phyloP scores from a whole-genome alignment of 1,139 yeast species.

The Yamadazyma trypodendri region DNA sequence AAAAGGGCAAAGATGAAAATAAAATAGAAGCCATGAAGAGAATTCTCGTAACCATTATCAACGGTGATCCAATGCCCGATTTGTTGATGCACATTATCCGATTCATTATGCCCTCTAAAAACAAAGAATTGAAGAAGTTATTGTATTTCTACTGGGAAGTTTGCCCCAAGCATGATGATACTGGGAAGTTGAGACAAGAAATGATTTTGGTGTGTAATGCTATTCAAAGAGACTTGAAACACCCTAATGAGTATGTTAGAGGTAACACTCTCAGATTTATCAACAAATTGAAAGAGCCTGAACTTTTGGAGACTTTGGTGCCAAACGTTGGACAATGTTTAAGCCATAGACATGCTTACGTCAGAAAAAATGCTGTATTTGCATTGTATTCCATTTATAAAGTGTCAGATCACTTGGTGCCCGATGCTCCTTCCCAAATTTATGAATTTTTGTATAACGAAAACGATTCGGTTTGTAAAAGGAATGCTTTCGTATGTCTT shows the following conservation, averaged over 20 bases:
- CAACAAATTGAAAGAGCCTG: slow-evolving; percentile 88
- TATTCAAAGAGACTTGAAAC: slow-evolving; percentile 94
- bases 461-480: slow-evolving; percentile 89
- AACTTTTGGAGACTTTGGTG: slow-evolving; percentile 89
- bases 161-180: slow-evolving; percentile 84
- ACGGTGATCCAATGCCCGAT: slow-evolving; percentile 94
- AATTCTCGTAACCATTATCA: slow-evolving; percentile 81
- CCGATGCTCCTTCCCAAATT: slow-evolving; percentile 90
- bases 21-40: slow-evolving; percentile 90
- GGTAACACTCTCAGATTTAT: slow-evolving; percentile 93
- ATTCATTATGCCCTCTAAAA: slow-evolving; percentile 93
- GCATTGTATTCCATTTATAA: slow-evolving; percentile 82
- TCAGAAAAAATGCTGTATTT: slow-evolving; percentile 93
- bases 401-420: slow-evolving; percentile 83
- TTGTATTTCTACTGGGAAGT: slow-evolving; percentile 98
- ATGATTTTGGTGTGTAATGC: slow-evolving; percentile 99
- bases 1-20: slow-evolving; percentile 85
- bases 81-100: slow-evolving; percentile 95
- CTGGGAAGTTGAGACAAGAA: slow-evolving; percentile 94
- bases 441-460: slow-evolving; percentile 74
- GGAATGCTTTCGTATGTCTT: slow-evolving; percentile 92
- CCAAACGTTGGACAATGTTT: slow-evolving; percentile 90
- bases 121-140: slow-evolving; percentile 87
- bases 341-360: slow-evolving; percentile 96
- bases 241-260: slow-evolving; percentile 94